phyloP scores from a whole-genome alignment of 2,329 filamentous ascomycete species.

The Fusarium pseudoanthophilum region DNA sequence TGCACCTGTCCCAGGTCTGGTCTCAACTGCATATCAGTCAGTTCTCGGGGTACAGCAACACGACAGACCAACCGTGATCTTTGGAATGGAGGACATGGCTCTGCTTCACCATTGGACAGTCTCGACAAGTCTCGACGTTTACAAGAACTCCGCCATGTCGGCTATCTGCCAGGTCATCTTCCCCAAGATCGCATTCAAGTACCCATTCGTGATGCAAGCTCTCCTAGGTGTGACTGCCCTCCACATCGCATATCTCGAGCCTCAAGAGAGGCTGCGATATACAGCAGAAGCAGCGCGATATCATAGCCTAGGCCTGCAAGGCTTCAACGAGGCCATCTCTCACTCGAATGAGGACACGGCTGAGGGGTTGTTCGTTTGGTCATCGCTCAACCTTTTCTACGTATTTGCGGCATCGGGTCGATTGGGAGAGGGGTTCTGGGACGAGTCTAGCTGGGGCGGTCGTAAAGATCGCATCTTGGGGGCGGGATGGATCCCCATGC shows the following conservation, averaged over 20 bases:
- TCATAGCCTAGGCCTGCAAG: background rate
- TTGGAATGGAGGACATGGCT: background rate
- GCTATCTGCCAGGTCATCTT: background rate
- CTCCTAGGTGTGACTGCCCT: background rate
- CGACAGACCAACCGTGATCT: background rate
- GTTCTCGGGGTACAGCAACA: background rate
- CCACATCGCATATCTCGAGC: slow-evolving; percentile 5
- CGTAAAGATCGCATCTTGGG: slow-evolving; percentile 9
- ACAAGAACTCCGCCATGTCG: background rate
- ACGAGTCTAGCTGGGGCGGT: background rate
- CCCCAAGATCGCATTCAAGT: background rate
- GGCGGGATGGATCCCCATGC: slow-evolving; percentile 4
- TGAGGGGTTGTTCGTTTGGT: background rate
- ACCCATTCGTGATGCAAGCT: background rate
- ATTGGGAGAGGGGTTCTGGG: slow-evolving; percentile 1
- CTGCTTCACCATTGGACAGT: slow-evolving; percentile 12
- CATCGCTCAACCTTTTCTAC: slow-evolving; percentile 1
- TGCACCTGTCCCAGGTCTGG: background rate
- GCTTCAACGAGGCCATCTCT: background rate
- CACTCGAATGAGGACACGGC: background rate
- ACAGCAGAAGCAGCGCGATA: background rate
- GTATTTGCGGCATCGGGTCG: slow-evolving; percentile 1
- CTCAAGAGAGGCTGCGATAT: background rate
- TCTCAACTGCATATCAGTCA: background rate
- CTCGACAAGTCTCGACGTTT: background rate